Conservation (phyloP, 768 basidiomycete genomes). For the Russula foetens region DNA sequence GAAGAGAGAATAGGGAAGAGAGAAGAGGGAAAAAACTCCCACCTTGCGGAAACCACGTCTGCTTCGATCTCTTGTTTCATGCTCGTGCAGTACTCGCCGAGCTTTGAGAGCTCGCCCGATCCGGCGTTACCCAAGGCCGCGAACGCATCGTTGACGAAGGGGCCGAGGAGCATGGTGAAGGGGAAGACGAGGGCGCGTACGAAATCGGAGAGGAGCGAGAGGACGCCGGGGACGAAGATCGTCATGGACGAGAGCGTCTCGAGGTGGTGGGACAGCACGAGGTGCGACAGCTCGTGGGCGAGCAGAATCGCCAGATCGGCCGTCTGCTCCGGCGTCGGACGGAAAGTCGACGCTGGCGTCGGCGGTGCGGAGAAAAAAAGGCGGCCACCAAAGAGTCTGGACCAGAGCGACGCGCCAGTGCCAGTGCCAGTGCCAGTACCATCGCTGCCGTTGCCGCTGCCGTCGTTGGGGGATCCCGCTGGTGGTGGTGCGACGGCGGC, state of each 20-base stretch:
- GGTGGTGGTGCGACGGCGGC: too few relatives aligned
- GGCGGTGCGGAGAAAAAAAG: constrained; percentile 35
- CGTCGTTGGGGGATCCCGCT: neutral
- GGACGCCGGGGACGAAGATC: constrained; percentile 71
- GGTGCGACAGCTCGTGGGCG: constrained; percentile 89
- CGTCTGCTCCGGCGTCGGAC: constrained; percentile 71
- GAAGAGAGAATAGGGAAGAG: neutral
- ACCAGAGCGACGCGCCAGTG: constrained; percentile 36
- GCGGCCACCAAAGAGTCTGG: constrained; percentile 39
- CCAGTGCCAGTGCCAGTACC: too few relatives aligned
- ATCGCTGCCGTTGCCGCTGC: neutral
- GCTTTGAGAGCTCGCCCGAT: constrained; percentile 62
- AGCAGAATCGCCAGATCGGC: constrained; percentile 83
- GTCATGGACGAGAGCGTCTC: constrained; percentile 84
- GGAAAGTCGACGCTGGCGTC: constrained; percentile 27
- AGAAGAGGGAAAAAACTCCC: constrained; percentile 19
- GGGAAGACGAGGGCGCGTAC: constrained; percentile 78
- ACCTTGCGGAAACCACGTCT: constrained; percentile 82
- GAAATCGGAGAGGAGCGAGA: constrained; percentile 72
- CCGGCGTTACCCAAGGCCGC: constrained; percentile 73
- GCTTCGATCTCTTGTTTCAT: constrained; percentile 87
- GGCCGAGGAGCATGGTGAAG: constrained; percentile 84
- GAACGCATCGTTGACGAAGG: constrained; percentile 92
- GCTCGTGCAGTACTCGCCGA: constrained; percentile 70
- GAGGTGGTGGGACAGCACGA: constrained; percentile 84